Evolutionary conservation across 2,329 filamentous ascomycete species (phyloP).

Genomic region (Fusarium sp.): DNA sequence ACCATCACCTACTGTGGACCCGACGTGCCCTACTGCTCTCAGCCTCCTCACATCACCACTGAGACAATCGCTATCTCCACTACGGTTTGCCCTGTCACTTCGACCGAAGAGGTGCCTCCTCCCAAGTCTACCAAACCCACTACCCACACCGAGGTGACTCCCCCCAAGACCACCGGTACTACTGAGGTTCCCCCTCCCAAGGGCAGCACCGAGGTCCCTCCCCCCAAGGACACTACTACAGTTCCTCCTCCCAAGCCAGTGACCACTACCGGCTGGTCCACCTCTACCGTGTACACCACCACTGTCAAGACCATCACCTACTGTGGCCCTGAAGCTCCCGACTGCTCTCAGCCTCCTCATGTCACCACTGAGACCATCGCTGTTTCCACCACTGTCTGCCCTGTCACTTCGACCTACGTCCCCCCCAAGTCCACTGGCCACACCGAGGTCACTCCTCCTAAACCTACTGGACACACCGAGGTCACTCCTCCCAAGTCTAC

Average conservation of each 20-base stretch:
- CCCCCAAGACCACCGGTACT: slow-evolving; percentile 18
- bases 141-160: slow-evolving; percentile 23
- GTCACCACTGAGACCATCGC: slow-evolving; percentile 28
- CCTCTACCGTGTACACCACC: slow-evolving; percentile 38
- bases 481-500: slow-evolving; percentile 19
- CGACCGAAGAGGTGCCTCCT: slow-evolving; percentile 2
- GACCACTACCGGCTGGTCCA: slow-evolving; percentile 1
- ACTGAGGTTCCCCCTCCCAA: background rate
- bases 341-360: slow-evolving; percentile 24
- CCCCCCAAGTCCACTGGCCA: background rate
- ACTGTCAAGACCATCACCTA: slow-evolving; percentile 25
- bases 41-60: slow-evolving; percentile 11
- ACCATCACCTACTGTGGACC: slow-evolving; percentile 13
- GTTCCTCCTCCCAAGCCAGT: background rate
- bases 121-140: slow-evolving; percentile 16
- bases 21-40: slow-evolving; percentile 3
- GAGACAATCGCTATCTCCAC: slow-evolving; percentile 16
- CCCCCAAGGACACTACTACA: background rate
- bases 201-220: slow-evolving; percentile 17
- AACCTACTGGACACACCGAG: background rate
- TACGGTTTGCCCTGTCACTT: slow-evolving; percentile 14
- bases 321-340: slow-evolving; percentile 19
- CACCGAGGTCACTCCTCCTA: background rate
- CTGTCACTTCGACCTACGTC: slow-evolving; percentile 18
- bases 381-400: slow-evolving; percentile 28